A percentile compares a stretch with the other conserved stretches of the same genome.
Evolutionary conservation across 2,329 filamentous ascomycete genomes (phyloP).

Genomic region (Botrytis fragariae): DNA sequence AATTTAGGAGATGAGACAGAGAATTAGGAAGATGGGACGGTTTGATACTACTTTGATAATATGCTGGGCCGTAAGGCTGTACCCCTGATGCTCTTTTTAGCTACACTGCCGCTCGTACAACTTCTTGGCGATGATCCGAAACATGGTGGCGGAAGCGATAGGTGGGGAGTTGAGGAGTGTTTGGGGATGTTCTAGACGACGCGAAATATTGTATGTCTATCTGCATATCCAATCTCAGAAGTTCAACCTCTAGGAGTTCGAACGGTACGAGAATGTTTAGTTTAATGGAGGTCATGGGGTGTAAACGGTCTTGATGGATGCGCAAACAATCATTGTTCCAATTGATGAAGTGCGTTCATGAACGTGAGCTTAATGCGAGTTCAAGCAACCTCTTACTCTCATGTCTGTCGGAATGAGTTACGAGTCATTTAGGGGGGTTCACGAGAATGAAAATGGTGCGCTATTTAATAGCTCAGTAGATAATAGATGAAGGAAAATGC

Average conservation of each 20-base stretch:
- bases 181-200: neutral
- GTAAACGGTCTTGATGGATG: neutral
- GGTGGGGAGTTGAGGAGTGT: neutral
- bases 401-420: neutral
- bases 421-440: neutral
- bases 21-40: neutral
- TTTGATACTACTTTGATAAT: neutral
- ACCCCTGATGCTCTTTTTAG: neutral
- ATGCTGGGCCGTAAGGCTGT: slow-evolving; percentile 1
- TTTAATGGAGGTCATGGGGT: neutral
- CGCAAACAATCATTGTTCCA: neutral
- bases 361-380: neutral
- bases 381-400: neutral
- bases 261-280: neutral
- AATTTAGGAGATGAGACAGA: neutral
- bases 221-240: neutral
- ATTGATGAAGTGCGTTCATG: neutral
- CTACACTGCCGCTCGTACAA: neutral
- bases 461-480: neutral
- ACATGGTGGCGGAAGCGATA: slow-evolving; percentile 8
- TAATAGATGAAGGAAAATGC: neutral
- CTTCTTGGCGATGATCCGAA: slow-evolving; percentile 6
- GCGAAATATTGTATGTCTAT: neutral
- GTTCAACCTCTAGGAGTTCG: neutral
- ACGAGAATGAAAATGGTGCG: neutral